Conservation (phyloP, 257 asterid species). For the Penstemon newberryi region DNA sequence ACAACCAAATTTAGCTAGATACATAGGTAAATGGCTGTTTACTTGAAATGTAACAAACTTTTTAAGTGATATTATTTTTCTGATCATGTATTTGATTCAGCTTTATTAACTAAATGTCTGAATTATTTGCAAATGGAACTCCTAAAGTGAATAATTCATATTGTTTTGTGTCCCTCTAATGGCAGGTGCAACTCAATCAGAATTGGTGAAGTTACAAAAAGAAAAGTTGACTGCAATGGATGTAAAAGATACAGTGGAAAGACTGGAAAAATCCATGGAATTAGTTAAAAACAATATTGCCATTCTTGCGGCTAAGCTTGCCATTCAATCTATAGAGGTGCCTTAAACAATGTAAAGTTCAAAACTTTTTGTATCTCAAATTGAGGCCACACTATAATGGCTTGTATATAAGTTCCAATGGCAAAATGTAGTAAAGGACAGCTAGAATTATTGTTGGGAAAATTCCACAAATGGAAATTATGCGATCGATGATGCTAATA, state of each 20-base stretch:
- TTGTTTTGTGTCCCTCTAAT: slow-evolving; percentile 1
- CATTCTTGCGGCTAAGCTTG: slow-evolving; percentile 76
- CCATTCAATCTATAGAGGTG: slow-evolving; percentile 64
- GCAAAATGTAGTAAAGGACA: background rate
- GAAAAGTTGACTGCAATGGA: slow-evolving; percentile 71
- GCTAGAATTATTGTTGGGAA: background rate
- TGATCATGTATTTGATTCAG: background rate
- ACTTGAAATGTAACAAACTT: too few relatives aligned
- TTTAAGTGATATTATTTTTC: background rate
- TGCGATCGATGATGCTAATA: too few relatives aligned
- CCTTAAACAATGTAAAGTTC: slow-evolving; percentile 19
- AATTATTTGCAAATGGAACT: background rate
- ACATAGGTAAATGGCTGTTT: too few relatives aligned
- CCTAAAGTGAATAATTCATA: background rate
- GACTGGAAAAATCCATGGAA: slow-evolving; percentile 49
- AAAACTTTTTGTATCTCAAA: background rate
- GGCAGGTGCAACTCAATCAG: slow-evolving; percentile 56
- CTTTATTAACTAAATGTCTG: background rate
- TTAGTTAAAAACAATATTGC: slow-evolving; percentile 50
- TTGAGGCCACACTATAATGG: background rate
- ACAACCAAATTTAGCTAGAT: too few relatives aligned
- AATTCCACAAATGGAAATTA: too few relatives aligned
- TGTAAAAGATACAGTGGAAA: slow-evolving; percentile 56
- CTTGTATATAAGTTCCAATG: background rate
- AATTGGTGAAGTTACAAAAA: slow-evolving; percentile 53